Conservation (phyloP, 805 yeast species). For the Vanderwaltozyma tropicalis region DNA sequence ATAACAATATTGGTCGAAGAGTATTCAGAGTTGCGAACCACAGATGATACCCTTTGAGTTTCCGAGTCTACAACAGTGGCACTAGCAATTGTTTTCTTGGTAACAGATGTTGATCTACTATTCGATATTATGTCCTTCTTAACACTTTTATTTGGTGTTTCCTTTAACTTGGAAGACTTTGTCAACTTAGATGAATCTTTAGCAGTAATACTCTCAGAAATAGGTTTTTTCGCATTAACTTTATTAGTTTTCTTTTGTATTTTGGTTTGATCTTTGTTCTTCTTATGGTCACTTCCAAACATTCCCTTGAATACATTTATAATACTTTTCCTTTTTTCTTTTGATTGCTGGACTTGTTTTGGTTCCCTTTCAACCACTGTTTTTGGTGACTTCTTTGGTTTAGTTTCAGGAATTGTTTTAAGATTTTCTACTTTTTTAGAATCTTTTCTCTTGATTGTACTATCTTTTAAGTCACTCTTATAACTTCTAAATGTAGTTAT, state of each 20-base stretch:
- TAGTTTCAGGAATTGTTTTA: neutral
- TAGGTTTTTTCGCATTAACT: neutral
- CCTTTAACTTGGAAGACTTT: too few species aligned
- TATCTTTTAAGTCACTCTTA: constrained; percentile 17
- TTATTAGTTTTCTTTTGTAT: too few species aligned
- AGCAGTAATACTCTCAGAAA: too few species aligned
- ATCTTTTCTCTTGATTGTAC: neutral
- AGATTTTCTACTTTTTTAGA: neutral
- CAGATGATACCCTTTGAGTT: too few species aligned
- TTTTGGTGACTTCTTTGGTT: neutral
- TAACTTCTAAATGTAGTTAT: constrained; percentile 26
- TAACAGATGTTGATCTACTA: too few species aligned
- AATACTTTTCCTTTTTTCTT: constrained; percentile 12
- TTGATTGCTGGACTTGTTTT: neutral
- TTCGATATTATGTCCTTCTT: too few species aligned
- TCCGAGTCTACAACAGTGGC: too few species aligned
- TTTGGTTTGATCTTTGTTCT: neutral
- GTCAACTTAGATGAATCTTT: too few species aligned
- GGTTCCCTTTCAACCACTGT: neutral
- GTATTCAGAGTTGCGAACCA: too few species aligned
- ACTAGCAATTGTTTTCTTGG: too few species aligned
- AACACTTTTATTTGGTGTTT: too few species aligned
- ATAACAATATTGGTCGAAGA: too few species aligned
- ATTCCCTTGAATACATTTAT: constrained; percentile 10
- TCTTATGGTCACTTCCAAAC: constrained; percentile 4